Conservation (phyloP, 495 filamentous ascomycete genomes). For the Polyplosphaeria fusca region DNA sequence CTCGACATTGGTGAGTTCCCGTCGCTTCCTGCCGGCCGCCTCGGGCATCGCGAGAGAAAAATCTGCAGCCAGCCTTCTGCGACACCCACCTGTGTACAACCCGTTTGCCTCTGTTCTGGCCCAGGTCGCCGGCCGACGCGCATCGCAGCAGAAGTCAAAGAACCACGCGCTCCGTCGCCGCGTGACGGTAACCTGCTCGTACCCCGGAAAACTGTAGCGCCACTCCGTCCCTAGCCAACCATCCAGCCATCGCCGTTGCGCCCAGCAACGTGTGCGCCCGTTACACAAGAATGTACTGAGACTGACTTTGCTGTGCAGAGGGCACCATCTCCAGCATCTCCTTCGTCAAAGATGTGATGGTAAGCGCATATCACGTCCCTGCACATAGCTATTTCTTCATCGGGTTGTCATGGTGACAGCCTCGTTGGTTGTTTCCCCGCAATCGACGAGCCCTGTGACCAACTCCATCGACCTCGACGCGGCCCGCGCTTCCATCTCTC, state of each 20-base stretch:
- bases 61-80: slow-evolving; percentile 4
- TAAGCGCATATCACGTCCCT: slow-evolving; percentile 43
- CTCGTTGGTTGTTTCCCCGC: slow-evolving; percentile 17
- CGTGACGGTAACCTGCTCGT: slow-evolving; percentile 5
- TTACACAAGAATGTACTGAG: slow-evolving; percentile 4
- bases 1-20: slow-evolving; percentile 42
- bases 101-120: slow-evolving; percentile 7
- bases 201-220: slow-evolving; percentile 22
- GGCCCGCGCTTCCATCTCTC: slow-evolving; percentile 23
- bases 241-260: background rate
- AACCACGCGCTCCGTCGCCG: slow-evolving; percentile 12
- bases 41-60: slow-evolving; percentile 2
- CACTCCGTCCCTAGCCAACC: slow-evolving; percentile 10
- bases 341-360: slow-evolving; percentile 68
- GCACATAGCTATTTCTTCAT: slow-evolving; percentile 8
- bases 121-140: slow-evolving; percentile 14
- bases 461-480: slow-evolving; percentile 5
- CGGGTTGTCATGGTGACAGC: background rate
- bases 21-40: background rate
- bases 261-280: background rate
- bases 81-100: slow-evolving; percentile 6
- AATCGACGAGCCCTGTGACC: slow-evolving; percentile 24
- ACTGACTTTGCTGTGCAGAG: slow-evolving; percentile 47
- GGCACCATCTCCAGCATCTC: slow-evolving; percentile 68
- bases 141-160: slow-evolving; percentile 5